Percentiles rank a stretch among this genome's conserved stretches.
phyloP scores from a whole-genome alignment of 495 filamentous ascomycete species.

The Tirmania nivea region DNA sequence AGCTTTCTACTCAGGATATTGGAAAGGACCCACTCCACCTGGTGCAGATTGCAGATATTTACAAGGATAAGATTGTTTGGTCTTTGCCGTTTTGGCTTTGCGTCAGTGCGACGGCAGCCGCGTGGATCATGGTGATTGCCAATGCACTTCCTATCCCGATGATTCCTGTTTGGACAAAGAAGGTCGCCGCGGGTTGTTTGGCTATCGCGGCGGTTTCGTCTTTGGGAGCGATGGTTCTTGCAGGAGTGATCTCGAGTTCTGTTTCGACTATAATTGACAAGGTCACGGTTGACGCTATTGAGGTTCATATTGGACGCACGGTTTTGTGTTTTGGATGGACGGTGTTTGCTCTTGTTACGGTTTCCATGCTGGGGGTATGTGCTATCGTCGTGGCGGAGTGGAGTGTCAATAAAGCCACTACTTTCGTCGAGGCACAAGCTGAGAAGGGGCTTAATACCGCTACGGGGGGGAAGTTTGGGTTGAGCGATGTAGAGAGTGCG shows the following conservation, averaged over 20 bases:
- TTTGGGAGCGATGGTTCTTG: conserved; percentile 11
- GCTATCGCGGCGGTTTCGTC: conserved; percentile 5
- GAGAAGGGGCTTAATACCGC: too few relatives aligned
- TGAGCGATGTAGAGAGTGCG: too few relatives aligned
- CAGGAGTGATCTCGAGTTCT: conserved; percentile 12
- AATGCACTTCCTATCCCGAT: conserved; percentile 8
- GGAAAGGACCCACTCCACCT: conserved; percentile 12
- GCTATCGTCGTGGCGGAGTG: conserved; percentile 11
- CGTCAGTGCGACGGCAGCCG: conserved; percentile 2
- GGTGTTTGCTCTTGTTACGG: conserved; percentile 8
- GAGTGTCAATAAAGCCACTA: conserved; percentile 3
- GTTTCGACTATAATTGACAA: conserved; percentile 15
- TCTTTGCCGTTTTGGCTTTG: conserved; percentile 10
- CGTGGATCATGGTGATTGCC: conserved; percentile 5
- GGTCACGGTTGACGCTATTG: conserved; percentile 10
- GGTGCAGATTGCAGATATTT: conserved; percentile 13
- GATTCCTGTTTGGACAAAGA: conserved; percentile 10
- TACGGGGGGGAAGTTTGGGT: too few relatives aligned
- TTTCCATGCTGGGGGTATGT: conserved; percentile 2
- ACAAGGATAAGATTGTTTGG: conserved; percentile 11
- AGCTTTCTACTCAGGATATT: conserved; percentile 4
- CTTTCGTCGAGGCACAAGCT: too few relatives aligned
- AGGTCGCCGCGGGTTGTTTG: conserved; percentile 5
- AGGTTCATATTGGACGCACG: conserved; percentile 5
- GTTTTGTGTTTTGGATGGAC: conserved; percentile 11